Base-by-base conservation (phyloP, 2,329 filamentous ascomycete genomes). In the Colletotrichum graminicola region DNA sequence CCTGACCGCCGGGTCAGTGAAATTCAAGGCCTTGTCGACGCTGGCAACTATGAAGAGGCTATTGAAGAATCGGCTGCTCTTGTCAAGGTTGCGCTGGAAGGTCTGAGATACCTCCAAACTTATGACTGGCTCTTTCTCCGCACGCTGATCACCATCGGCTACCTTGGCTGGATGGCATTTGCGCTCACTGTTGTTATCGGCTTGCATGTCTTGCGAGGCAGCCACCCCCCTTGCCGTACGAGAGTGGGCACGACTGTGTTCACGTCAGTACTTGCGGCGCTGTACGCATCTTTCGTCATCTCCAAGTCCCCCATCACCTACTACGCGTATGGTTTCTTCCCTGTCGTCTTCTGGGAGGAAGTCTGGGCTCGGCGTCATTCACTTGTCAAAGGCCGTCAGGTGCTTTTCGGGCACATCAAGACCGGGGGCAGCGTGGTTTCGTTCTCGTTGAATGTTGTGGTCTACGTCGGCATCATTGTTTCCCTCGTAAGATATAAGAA, bases 121-220 rank as follows among this genome's bases (percentile, higher is more conserved):
- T 99, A 99, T 77, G 96, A 99, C 83, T 99, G 96, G 96, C 86
- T 99, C 2, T 99, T 99, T 82, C 84, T 99, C 45, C 89, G 96
- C 72, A 92, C 94, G 2, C 86, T 99, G 61, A 92, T 99, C 71
- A 98, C 96, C 2, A 79, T 93, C 16, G 96, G 96, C 23, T 99
- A 98, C 77, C 83, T 98, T 10, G 96, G 96, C 26, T 99, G 95
- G 95, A 97, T 98, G 78, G 92, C 93, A 1, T 99, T 95, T 80
- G 94, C 95, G 2, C 84, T 97, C 62, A 96, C 94, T 0, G 97
- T 92, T 0, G 94, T 98, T 59, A 87, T 98, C 73, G 93, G 97
- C 78, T 84, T 95, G 63, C 94, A 97, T 80, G 94, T 99, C 62
- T 84, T 98, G 34, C 91, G 94, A 75, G 91, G 91, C 43, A 87